Evolutionary conservation across 1,139 yeast genomes (phyloP), one percentile per base, ranked within the genome.

Genomic region (Insectozyma bohioensis): DNA sequence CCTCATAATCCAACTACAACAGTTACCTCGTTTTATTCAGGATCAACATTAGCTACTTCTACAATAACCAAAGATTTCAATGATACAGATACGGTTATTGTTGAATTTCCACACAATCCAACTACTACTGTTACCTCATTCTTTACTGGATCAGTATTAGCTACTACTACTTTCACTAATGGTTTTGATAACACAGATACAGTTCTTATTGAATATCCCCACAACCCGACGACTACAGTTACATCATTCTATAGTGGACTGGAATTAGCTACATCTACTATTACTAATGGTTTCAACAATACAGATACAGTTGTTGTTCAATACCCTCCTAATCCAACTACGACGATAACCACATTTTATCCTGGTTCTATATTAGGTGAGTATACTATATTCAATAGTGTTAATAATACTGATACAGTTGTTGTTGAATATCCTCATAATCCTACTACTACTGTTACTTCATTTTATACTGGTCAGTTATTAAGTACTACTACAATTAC

Each of bases 251-350:
- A 44, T 41, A 29, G 35, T 13, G 41, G 37, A 7, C 13, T 35
- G 2, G 11, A 4, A 3, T 24, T 28, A 3, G 9, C 38, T 3
- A 30, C 41, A 32, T 39, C 20, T 4, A 46, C 51, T n/a, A 14
- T 21, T 3, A 34, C 46, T 7, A 20, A 21, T 12, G 16, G 40
- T 5, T 38, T 36, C 4, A 41, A 33, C 8, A 46, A 38, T 4
- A 48, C 52, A 1, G 45, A 43, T 27, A 40, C 49, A 11, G 51
- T 51, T 3, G 32, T 45, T 24, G 44, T 50, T 11, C 44, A 46
- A n/a, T 44, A 42, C 10, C 56, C 58, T 6, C 25, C 26, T 5
- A 25, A 23, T 21, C 28, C 48, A 3, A 42, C 42, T 0, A 23
- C 25, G 3, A 48, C 52, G 3, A 20, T 39, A 6, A 37, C 48